These are phyloP conservation scores for Azolla pinnata DNA, from an alignment of 75 land plant species.

Conservation along the genomic window DNA sequence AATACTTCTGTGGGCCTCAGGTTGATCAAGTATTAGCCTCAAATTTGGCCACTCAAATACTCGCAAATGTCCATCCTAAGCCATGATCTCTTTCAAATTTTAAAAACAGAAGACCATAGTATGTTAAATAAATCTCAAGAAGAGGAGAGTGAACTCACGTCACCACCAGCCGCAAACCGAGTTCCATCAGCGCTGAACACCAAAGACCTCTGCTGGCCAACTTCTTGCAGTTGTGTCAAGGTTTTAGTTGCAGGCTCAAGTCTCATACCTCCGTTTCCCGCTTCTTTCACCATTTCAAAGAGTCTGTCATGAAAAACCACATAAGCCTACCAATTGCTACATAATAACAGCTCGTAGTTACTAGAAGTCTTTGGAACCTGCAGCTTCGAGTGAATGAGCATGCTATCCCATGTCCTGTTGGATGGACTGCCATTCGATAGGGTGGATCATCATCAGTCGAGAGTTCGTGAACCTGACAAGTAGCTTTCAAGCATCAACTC, in stretches of 20 bases:
- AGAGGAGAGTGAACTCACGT: slow-evolving; percentile 44
- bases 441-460: slow-evolving; percentile 56
- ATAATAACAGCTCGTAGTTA: no score
- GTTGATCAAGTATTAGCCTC: slow-evolving; percentile 50
- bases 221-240: slow-evolving; percentile 41
- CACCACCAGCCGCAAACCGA: slow-evolving; percentile 73
- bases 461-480: slow-evolving; percentile 30
- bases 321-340: no score
- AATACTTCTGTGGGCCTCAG: slow-evolving; percentile 54
- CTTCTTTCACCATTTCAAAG: slow-evolving; percentile 32
- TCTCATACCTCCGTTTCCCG: slow-evolving; percentile 9
- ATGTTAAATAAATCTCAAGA: no score
- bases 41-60: slow-evolving; percentile 80
- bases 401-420: slow-evolving; percentile 60
- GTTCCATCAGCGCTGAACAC: slow-evolving; percentile 66
- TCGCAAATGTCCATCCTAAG: slow-evolving; percentile 87
- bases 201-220: slow-evolving; percentile 69
- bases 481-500: not conserved
- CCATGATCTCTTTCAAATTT: no score
- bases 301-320: slow-evolving; percentile 15
- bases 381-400: slow-evolving; percentile 56
- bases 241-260: slow-evolving; percentile 37
- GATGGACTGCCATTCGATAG: slow-evolving; percentile 75
- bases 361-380: no score
- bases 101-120: no score